Evolutionary conservation across 306 rosid species (phyloP).

Genomic region (Inga leiocalycina): DNA sequence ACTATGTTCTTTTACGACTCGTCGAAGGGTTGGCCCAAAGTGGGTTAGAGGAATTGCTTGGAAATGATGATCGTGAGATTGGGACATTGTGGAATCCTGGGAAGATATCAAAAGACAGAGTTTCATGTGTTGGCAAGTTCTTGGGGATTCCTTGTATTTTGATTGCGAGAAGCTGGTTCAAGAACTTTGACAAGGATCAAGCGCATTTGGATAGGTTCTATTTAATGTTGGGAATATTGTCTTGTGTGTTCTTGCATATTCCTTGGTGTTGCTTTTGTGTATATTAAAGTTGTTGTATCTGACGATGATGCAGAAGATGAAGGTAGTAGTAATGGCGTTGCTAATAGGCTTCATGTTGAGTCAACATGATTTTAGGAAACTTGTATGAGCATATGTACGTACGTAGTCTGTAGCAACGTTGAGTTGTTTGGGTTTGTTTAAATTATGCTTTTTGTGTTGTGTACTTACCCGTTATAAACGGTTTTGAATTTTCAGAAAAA

Average conservation of each 20-base stretch:
- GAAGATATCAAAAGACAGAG: not conserved
- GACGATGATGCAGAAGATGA: not conserved
- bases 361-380: not conserved
- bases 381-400: not conserved
- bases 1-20: conserved; percentile 2
- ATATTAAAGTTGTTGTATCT: not conserved
- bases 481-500: not conserved
- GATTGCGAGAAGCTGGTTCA: not conserved
- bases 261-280: not conserved
- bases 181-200: not conserved
- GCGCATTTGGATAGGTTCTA: not conserved
- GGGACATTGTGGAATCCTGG: not conserved
- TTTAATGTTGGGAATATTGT: not conserved
- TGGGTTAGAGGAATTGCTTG: conserved; percentile 1
- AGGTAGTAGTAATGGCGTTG: not conserved
- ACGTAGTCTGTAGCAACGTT: not conserved
- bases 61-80: not conserved
- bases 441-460: no score
- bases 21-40: not conserved
- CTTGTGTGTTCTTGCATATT: not conserved
- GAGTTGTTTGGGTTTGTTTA: not conserved
- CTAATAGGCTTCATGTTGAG: not conserved
- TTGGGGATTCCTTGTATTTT: not conserved
- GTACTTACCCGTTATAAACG: not conserved
- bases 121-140: not conserved